phyloP scores from a whole-genome alignment of 306 rosid species.

The Gillenia trifoliata region DNA sequence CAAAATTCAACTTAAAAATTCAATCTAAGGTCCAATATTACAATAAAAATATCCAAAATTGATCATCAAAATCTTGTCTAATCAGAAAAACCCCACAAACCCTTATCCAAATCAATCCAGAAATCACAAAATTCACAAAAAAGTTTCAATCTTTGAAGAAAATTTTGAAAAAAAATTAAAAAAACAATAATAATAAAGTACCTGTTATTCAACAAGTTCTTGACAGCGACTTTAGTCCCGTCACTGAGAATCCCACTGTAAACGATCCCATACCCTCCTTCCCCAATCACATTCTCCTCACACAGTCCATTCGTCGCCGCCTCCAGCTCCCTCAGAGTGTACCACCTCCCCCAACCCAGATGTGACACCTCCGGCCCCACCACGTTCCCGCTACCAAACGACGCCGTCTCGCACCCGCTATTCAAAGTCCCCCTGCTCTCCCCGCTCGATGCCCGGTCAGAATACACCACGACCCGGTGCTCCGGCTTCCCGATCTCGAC shows the following conservation, averaged over 20 bases:
- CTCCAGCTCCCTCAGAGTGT: conserved; percentile 83
- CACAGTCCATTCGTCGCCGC: conserved; percentile 78
- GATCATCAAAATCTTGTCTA: not conserved
- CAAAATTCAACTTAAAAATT: not conserved
- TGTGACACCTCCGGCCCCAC: conserved; percentile 94
- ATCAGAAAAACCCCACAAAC: not conserved
- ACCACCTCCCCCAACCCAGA: conserved; percentile 99
- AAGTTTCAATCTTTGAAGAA: not conserved
- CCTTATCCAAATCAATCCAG: too few relatives aligned
- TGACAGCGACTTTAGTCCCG: conserved; percentile 73
- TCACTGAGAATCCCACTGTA: conserved; percentile 69
- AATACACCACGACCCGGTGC: conserved; percentile 59
- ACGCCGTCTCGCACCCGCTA: conserved; percentile 49
- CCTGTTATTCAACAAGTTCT: conserved; percentile 95
- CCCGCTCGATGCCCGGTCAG: conserved; percentile 77
- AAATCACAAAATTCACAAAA: not conserved
- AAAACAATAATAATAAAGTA: too few relatives aligned
- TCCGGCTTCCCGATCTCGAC: conserved; percentile 68
- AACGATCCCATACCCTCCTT: conserved; percentile 98
- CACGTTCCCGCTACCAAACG: conserved; percentile 48
- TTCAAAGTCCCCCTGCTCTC: conserved; percentile 55
- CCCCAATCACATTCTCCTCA: conserved; percentile 85
- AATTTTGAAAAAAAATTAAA: not conserved
- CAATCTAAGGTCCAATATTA: not conserved
- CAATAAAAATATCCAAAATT: not conserved